Evolutionary conservation across 805 yeast genomes (phyloP), one percentile per base, ranked within the genome.

Genomic region (Zygosaccharomyces pseudorouxii): DNA sequence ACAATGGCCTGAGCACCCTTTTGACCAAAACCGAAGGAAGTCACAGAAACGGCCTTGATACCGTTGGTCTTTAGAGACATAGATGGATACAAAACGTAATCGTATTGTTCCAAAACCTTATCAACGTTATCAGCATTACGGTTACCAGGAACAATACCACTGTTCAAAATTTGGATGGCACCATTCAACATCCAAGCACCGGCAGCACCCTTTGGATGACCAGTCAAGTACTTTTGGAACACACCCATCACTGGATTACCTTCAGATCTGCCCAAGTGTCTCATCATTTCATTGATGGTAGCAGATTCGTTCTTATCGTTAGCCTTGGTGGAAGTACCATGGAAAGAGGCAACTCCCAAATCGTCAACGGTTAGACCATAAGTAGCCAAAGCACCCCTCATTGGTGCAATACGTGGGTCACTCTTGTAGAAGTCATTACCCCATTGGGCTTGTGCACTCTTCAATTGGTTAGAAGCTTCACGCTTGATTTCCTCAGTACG

Each of bases 131-230:
- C 99, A 56, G 99, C 99, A 65, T 93, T 95, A 73, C 97, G 82
- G 80, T 93, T 93, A 71, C 99, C 99, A 60, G 99, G 99, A 60
- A 93, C 96, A 63, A 90, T 65, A 72, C 99, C 98, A 63, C 86
- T 71, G 75, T 88, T 86, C 69, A 93, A 77, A 59, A 90, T 83
- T 77, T 93, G 99, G 59, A 93, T 75, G 49, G 89, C 96, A 73
- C 99, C 99, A 72, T 93, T 95, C 80, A 93, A 75, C 99, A 93
- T 93, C 99, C 99, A 93, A 50, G 99, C 98, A 79, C 97, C 99
- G 50, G 99, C 99, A 62, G 99, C 99, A 81, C 99, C 99, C 86
- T 93, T 93, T 63, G 99, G 99, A 78, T 93, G 99, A 74, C 99
- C 99, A 62, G 99, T 93, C 67, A 93, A 81, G 82, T 80, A 93